Conservation (phyloP, 2,329 filamentous ascomycete genomes). For the Exophiala spinifera region DNA sequence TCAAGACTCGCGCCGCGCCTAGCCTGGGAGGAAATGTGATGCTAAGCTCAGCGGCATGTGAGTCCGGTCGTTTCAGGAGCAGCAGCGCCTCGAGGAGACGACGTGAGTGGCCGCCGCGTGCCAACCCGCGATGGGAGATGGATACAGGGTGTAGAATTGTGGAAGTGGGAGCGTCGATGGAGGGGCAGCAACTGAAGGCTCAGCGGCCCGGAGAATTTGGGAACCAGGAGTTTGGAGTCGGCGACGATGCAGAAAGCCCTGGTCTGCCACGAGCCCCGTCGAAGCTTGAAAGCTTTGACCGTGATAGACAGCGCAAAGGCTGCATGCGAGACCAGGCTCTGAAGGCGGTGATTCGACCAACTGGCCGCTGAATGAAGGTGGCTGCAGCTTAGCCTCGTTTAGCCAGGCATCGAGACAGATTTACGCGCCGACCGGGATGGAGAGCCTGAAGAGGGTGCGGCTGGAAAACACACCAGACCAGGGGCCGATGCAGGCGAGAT, state of each 20-base stretch:
- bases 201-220: constrained; percentile 19
- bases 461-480: not conserved
- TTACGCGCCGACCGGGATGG: constrained; percentile 23
- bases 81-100: constrained; percentile 20
- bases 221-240: constrained; percentile 20
- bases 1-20: constrained; percentile 25
- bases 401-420: not conserved
- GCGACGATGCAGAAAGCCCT: constrained; percentile 4
- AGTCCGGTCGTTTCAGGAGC: constrained; percentile 23
- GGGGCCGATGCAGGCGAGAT: not conserved
- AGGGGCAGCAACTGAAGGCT: constrained; percentile 1
- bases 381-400: constrained; percentile 2
- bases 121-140: not conserved
- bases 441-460: constrained; percentile 25
- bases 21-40: constrained; percentile 21
- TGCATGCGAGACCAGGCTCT: constrained; percentile 6
- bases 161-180: not conserved
- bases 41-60: constrained; percentile 15
- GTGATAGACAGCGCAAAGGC: constrained; percentile 10
- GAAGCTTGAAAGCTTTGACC: constrained; percentile 6
- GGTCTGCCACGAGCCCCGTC: constrained; percentile 19
- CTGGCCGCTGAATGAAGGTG: not conserved
- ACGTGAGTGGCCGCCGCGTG: constrained; percentile 15
- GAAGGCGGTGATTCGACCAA: constrained; percentile 9
- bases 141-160: not conserved